Conservation (phyloP, 1,284 basidiomycete species). For the Moesziomyces sp. region DNA sequence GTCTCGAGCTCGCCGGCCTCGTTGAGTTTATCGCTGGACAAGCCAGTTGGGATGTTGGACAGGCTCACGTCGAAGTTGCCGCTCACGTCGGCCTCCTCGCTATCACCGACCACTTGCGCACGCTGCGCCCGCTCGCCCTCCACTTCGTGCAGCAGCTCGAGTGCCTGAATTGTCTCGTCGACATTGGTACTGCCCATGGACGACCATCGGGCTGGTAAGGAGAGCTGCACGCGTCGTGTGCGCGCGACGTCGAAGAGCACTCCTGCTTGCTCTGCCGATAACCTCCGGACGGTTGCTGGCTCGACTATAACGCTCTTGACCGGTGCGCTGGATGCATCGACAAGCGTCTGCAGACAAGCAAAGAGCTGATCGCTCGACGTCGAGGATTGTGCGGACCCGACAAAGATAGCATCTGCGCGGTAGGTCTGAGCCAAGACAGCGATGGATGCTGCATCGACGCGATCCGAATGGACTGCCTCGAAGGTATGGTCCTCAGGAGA, state of each 20-base stretch:
- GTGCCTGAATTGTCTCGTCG: slow-evolving; percentile 36
- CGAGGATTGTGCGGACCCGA: slow-evolving; percentile 16
- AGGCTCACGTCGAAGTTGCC: slow-evolving; percentile 40
- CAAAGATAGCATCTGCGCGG: slow-evolving; percentile 19
- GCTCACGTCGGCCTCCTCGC: slow-evolving; percentile 10
- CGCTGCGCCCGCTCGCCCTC: slow-evolving; percentile 1
- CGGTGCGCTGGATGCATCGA: background rate
- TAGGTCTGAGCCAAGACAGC: slow-evolving; percentile 1
- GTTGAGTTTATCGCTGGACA: slow-evolving; percentile 12
- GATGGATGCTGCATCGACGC: slow-evolving; percentile 3
- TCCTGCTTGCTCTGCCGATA: slow-evolving; percentile 15
- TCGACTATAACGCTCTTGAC: slow-evolving; percentile 17
- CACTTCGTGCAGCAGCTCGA: slow-evolving; percentile 33
- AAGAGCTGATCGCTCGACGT: background rate
- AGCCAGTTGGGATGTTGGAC: slow-evolving; percentile 35
- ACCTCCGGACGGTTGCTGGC: slow-evolving; percentile 12
- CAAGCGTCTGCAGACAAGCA: slow-evolving; percentile 7
- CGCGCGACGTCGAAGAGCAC: slow-evolving; percentile 15
- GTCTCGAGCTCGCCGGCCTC: slow-evolving; percentile 14
- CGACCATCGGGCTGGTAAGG: slow-evolving; percentile 23
- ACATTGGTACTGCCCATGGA: slow-evolving; percentile 10
- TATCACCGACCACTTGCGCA: slow-evolving; percentile 1
- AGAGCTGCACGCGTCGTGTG: slow-evolving; percentile 2
- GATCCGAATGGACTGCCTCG: slow-evolving; percentile 13
- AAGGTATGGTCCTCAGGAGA: background rate